Percentiles rank a stretch among this genome's conserved stretches.
Conservation (phyloP, 1,139 yeast species). For the Saccharomyces pastorianus region DNA sequence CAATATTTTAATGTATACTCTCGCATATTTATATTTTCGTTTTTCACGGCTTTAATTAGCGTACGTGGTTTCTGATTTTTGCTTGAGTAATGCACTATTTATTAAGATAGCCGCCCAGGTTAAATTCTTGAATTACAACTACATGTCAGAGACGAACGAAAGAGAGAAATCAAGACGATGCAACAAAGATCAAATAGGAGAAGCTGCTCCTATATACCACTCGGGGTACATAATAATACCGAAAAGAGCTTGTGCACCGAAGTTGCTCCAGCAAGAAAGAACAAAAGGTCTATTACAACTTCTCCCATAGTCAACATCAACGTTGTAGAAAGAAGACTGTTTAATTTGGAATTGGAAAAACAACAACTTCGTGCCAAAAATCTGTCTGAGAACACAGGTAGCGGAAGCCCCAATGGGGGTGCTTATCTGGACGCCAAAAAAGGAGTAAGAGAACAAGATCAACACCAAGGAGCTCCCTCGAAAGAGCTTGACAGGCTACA, state of each 20-base stretch:
- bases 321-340: not conserved
- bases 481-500: not conserved
- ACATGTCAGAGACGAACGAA: not conserved
- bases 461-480: not conserved
- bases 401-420: not conserved
- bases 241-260: not conserved
- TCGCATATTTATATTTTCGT: not conserved
- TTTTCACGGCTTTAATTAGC: not conserved
- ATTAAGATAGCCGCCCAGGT: not conserved
- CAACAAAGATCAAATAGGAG: not conserved
- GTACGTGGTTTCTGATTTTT: not conserved
- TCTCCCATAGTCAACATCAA: not conserved
- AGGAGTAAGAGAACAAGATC: not conserved
- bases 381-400: not conserved
- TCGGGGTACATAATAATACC: constrained; percentile 32
- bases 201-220: not conserved
- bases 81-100: not conserved
- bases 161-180: not conserved
- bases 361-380: not conserved
- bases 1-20: not conserved
- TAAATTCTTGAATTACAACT: not conserved
- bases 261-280: not conserved
- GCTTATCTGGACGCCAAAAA: not conserved
- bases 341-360: not conserved
- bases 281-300: not conserved